These are phyloP conservation scores for Basipetospora chlamydospora DNA, from an alignment of 2,329 filamentous ascomycete species.

Conservation along the genomic window DNA sequence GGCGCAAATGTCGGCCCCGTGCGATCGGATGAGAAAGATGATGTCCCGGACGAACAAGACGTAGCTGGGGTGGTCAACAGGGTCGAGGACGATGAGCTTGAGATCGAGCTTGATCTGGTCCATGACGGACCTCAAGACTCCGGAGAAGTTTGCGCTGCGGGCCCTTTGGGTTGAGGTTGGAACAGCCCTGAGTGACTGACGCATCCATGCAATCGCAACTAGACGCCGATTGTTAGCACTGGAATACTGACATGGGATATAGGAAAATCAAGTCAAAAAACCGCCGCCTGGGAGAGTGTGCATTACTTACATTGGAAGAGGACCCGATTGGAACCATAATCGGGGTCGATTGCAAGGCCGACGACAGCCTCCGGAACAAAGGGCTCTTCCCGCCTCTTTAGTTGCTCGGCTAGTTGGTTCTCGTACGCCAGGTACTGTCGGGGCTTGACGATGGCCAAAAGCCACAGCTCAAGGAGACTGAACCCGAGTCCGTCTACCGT, in stretches of 20 bases:
- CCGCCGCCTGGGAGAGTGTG: too few species aligned
- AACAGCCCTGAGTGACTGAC: conserved; percentile 27
- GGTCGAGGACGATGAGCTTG: conserved; percentile 18
- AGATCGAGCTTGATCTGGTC: conserved; percentile 38
- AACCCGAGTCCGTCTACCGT: conserved; percentile 30
- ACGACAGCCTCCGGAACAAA: conserved; percentile 27
- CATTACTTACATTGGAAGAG: conserved; percentile 30
- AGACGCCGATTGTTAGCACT: conserved; percentile 1
- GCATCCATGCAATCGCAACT: conserved; percentile 33
- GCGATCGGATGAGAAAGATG: conserved; percentile 37
- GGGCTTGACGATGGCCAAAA: conserved; percentile 36
- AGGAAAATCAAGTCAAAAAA: too few species aligned
- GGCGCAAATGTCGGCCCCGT: conserved; percentile 36
- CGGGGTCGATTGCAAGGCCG: conserved; percentile 21
- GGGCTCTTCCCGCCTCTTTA: conserved; percentile 25
- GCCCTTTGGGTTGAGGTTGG: conserved; percentile 19
- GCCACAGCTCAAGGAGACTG: conserved; percentile 37
- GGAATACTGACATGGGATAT: not conserved
- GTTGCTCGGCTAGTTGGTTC: conserved; percentile 30
- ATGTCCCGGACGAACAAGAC: conserved; percentile 37
- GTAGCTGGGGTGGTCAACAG: conserved; percentile 27
- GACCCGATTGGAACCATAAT: conserved; percentile 32
- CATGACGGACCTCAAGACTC: conserved; percentile 32
- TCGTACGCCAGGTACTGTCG: conserved; percentile 30
- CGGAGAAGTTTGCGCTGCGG: conserved; percentile 25